phyloP scores from a whole-genome alignment of 148 eudicot species.

The Vaccinium vitisidaea region DNA sequence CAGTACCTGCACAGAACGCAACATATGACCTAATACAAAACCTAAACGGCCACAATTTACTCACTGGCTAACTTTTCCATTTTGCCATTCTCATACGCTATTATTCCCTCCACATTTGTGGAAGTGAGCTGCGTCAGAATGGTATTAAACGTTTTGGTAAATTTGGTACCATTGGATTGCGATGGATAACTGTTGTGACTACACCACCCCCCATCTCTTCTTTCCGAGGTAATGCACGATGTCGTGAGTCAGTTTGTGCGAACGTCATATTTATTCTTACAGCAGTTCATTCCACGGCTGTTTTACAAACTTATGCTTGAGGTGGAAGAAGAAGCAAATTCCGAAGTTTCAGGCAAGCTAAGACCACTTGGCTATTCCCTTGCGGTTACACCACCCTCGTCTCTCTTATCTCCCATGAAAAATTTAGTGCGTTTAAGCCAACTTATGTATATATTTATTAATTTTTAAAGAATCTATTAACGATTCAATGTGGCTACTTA shows the following conservation, averaged over 20 bases:
- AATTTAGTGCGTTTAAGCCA: background rate
- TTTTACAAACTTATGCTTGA: no score
- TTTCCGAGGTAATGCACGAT: no score
- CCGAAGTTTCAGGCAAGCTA: no score
- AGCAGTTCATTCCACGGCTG: no score
- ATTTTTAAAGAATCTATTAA: no score
- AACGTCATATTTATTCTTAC: no score
- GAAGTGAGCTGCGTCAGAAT: constrained; percentile 21
- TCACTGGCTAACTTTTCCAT: background rate
- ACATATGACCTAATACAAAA: constrained; percentile 8
- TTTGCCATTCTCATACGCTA: constrained; percentile 12
- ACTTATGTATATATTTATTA: background rate
- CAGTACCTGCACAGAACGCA: constrained; percentile 15
- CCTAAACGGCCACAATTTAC: constrained; percentile 2
- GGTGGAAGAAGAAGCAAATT: no score
- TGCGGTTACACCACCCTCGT: no score
- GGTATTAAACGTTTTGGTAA: constrained; percentile 23
- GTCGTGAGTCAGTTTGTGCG: no score
- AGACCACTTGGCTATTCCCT: no score
- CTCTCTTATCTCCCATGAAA: no score
- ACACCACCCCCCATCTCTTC: background rate
- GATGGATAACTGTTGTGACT: constrained; percentile 58
- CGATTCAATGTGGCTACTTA: no score
- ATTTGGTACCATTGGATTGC: constrained; percentile 53
- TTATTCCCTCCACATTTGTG: constrained; percentile 17